A percentile compares a stretch with the other conserved stretches of the same genome.
phyloP scores from a whole-genome alignment of 768 basidiomycete species.

The Leccinum incarnatum region DNA sequence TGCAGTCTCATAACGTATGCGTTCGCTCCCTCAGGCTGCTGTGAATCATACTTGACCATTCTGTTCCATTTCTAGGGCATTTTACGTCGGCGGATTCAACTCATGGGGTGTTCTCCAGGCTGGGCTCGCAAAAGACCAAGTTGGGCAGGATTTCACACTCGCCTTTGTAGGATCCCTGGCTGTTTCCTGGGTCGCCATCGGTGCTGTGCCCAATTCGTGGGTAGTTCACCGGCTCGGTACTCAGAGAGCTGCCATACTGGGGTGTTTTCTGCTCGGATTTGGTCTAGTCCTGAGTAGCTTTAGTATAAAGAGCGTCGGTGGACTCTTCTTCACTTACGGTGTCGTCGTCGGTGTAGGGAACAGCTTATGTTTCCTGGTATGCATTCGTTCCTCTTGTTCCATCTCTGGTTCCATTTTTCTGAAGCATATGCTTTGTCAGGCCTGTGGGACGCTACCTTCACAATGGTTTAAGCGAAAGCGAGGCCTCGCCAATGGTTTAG shows the following conservation, averaged over 20 bases:
- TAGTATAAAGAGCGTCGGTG: conserved; percentile 18
- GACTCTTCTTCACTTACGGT: conserved; percentile 25
- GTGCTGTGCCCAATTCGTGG: conserved; percentile 28
- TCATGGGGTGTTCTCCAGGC: conserved; percentile 35
- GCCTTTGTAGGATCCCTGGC: conserved; percentile 35
- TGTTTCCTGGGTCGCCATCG: conserved; percentile 28
- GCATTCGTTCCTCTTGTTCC: background rate
- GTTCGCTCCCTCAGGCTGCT: background rate
- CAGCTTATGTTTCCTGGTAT: conserved; percentile 26
- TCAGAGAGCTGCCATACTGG: conserved; percentile 27
- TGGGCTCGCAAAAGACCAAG: conserved; percentile 24
- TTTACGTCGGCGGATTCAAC: conserved; percentile 27
- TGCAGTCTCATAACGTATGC: conserved; percentile 30
- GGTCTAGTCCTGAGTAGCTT: conserved; percentile 19
- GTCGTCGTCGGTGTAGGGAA: conserved; percentile 30
- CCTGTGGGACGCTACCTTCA: conserved; percentile 33
- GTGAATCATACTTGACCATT: background rate
- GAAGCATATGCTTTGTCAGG: background rate
- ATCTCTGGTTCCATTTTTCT: background rate
- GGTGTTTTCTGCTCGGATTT: conserved; percentile 28
- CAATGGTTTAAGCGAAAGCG: conserved; percentile 35
- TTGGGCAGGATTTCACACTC: conserved; percentile 25
- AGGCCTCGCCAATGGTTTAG: conserved; percentile 35
- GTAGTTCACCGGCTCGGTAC: conserved; percentile 32
- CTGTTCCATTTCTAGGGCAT: conserved; percentile 18